Percentiles rank a stretch among this genome's conserved stretches.
These are phyloP conservation scores for Pseudogymnoascus sp. DNA, from an alignment of 2,329 filamentous ascomycete species.

Conservation along the genomic window DNA sequence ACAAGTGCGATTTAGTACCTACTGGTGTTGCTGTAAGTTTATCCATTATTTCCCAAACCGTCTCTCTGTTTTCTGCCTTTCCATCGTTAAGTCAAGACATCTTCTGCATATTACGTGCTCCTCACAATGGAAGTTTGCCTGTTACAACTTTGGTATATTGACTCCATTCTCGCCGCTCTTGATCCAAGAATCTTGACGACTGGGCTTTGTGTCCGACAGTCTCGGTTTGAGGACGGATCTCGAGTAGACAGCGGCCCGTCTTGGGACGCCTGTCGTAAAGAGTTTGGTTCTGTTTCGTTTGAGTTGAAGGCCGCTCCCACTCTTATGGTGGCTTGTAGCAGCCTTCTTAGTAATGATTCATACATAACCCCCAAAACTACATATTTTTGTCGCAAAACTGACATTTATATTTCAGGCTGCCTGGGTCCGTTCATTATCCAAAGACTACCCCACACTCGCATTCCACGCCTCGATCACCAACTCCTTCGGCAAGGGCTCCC, in stretches of 20 bases:
- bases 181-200: slow-evolving; percentile 34
- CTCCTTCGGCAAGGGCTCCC: slow-evolving; percentile 88
- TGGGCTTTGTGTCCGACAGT: neutral
- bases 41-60: slow-evolving; percentile 15
- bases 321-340: slow-evolving; percentile 57
- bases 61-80: slow-evolving; percentile 18
- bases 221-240: slow-evolving; percentile 40
- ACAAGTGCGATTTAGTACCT: slow-evolving; percentile 89
- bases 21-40: slow-evolving; percentile 88
- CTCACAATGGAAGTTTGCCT: slow-evolving; percentile 72
- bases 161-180: slow-evolving; percentile 60
- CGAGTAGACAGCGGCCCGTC: slow-evolving; percentile 73
- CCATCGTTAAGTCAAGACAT: slow-evolving; percentile 81
- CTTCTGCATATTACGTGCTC: slow-evolving; percentile 54
- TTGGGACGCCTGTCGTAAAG: slow-evolving; percentile 72
- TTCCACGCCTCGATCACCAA: slow-evolving; percentile 95
- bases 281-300: slow-evolving; percentile 70
- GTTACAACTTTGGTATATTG: slow-evolving; percentile 99
- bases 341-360: slow-evolving; percentile 99
- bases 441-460: slow-evolving; percentile 86
- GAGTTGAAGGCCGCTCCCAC: slow-evolving; percentile 89
- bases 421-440: slow-evolving; percentile 84
- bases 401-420: slow-evolving; percentile 56
- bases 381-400: slow-evolving; percentile 19
- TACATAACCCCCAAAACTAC: slow-evolving; percentile 48